These are phyloP conservation scores for Mucor irregularis DNA, from an alignment of 371 early-diverging fungal genomes.

Conservation along the genomic window DNA sequence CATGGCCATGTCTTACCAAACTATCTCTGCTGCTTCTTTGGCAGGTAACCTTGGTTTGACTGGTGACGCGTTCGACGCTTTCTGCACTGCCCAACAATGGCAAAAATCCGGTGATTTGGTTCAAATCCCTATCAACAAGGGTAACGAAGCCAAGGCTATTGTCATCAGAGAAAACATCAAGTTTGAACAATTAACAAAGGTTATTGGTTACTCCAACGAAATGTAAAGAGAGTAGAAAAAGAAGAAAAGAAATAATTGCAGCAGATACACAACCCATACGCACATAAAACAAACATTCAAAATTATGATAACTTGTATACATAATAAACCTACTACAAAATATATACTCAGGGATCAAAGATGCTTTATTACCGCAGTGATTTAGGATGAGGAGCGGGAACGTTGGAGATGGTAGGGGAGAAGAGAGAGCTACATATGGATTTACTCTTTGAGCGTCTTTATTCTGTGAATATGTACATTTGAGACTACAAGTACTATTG, in stretches of 20 bases:
- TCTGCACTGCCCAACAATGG: constrained; percentile 71
- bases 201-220: constrained; percentile 70
- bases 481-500: too few relatives aligned
- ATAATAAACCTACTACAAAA: too few relatives aligned
- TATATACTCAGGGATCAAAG: too few relatives aligned
- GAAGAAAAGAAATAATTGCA: not conserved
- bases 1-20: constrained; percentile 80
- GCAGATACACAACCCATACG: not conserved
- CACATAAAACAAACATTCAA: not conserved
- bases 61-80: constrained; percentile 64
- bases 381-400: too few relatives aligned
- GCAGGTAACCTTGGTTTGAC: constrained; percentile 68
- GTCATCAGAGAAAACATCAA: constrained; percentile 86
- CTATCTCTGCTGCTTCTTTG: constrained; percentile 60
- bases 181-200: constrained; percentile 79
- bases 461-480: too few relatives aligned
- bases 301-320: too few relatives aligned
- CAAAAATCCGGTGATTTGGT: constrained; percentile 61
- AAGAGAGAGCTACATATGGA: too few relatives aligned
- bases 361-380: too few relatives aligned
- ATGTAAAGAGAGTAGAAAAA: constrained; percentile 29
- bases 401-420: too few relatives aligned
- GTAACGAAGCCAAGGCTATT: constrained; percentile 80
- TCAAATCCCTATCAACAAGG: constrained; percentile 76
- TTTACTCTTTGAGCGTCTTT: too few relatives aligned